phyloP scores from a whole-genome alignment of 106 monocot species.

The Allium cepa region DNA sequence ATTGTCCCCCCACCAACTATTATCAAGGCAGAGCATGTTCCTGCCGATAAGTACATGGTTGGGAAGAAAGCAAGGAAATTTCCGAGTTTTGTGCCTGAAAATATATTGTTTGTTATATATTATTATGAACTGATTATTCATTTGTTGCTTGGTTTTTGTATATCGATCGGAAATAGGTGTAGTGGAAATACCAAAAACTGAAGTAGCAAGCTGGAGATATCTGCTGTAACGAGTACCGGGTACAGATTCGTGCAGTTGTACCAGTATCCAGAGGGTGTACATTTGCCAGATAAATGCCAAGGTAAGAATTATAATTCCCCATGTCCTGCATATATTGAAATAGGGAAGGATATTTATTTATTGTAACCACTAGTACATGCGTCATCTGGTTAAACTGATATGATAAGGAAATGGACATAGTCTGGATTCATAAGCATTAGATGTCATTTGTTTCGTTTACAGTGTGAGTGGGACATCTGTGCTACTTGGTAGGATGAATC shows the following conservation, averaged over 20 bases:
- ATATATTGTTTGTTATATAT: not conserved
- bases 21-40: constrained; percentile 68
- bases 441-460: no score
- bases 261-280: constrained; percentile 84
- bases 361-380: no score
- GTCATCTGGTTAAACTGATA: no score
- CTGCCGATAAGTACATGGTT: constrained; percentile 85
- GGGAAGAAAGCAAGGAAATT: constrained; percentile 53
- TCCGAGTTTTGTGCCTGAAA: constrained; percentile 54
- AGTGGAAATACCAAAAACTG: constrained; percentile 41
- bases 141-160: no score
- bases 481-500: no score
- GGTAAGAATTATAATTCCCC: constrained; percentile 54
- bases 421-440: no score
- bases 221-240: constrained; percentile 66
- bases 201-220: constrained; percentile 61
- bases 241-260: constrained; percentile 71
- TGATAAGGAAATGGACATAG: no score
- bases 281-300: constrained; percentile 81
- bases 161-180: not conserved
- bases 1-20: constrained; percentile 76
- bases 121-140: no score
- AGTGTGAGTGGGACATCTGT: no score
- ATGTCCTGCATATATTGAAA: constrained; percentile 42
- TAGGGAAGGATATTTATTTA: not conserved